Percentiles rank a stretch among this genome's conserved stretches.
phyloP scores from a whole-genome alignment of 1,284 basidiomycete species.

The Cutaneotrichosporon arboriforme region DNA sequence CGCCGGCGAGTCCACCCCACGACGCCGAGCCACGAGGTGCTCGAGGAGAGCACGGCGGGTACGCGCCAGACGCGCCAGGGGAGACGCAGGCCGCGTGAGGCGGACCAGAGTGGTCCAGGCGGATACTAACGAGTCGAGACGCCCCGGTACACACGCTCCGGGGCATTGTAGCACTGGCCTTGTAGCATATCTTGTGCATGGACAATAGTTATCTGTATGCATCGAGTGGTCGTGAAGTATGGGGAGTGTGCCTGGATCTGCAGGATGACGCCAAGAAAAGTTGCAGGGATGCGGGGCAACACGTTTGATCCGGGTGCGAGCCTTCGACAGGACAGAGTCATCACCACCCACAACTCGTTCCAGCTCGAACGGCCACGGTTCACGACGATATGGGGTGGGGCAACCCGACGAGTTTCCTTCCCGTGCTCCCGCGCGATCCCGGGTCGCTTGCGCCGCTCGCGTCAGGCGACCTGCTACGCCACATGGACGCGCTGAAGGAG shows the following conservation, averaged over 20 bases:
- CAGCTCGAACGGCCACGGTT: no score
- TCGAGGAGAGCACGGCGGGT: neutral
- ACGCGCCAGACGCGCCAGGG: slow-evolving; percentile 8
- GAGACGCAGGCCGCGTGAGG: slow-evolving; percentile 28
- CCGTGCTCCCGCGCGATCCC: slow-evolving; percentile 33
- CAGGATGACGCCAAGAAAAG: no score
- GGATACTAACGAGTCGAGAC: slow-evolving; percentile 27
- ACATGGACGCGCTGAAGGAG: slow-evolving; percentile 34
- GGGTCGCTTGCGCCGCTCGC: slow-evolving; percentile 29
- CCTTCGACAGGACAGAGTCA: no score
- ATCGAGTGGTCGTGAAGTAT: no score
- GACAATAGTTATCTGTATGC: no score
- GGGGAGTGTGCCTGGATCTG: no score
- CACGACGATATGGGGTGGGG: neutral
- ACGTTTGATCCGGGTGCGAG: no score
- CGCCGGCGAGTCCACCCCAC: slow-evolving; percentile 12
- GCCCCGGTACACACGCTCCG: no score
- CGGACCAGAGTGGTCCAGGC: slow-evolving; percentile 38
- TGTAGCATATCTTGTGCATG: no score
- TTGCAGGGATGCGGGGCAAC: no score
- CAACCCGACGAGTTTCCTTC: slow-evolving; percentile 34
- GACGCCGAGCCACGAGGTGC: neutral
- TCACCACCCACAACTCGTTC: no score
- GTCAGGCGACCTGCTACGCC: slow-evolving; percentile 24
- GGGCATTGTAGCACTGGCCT: no score